Evolutionary conservation across 2,329 filamentous ascomycete genomes (phyloP).

Genomic region (Fusarium zealandicum): DNA sequence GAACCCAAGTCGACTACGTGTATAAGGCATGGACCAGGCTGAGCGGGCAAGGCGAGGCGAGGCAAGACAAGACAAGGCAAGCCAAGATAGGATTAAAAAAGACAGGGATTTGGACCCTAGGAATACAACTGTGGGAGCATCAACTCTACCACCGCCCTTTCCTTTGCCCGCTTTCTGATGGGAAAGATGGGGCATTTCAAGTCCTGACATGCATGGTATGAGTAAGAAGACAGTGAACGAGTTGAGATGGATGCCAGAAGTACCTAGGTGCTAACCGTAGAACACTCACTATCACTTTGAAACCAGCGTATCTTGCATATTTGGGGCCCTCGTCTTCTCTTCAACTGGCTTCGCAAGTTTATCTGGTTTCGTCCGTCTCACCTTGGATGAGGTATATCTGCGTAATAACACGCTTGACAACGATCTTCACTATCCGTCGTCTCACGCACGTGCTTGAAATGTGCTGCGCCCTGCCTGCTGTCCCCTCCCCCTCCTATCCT

Average conservation of each 20-base stretch:
- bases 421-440: constrained; percentile 21
- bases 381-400: constrained; percentile 6
- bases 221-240: too few species aligned
- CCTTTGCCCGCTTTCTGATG: constrained; percentile 20
- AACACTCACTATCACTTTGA: too few species aligned
- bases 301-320: too few species aligned
- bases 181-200: constrained; percentile 14
- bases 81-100: constrained; percentile 1
- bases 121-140: constrained; percentile 12
- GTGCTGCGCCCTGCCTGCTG: constrained; percentile 7
- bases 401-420: constrained; percentile 16
- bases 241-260: not conserved
- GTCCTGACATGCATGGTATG: too few species aligned
- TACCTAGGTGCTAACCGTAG: too few species aligned
- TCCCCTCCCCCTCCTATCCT: not conserved
- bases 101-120: constrained; percentile 21
- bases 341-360: not conserved
- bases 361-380: not conserved
- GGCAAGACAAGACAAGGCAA: constrained; percentile 14
- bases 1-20: too few species aligned
- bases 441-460: constrained; percentile 20
- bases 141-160: constrained; percentile 22
- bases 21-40: not conserved
- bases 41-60: not conserved
- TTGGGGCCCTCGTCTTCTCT: not conserved